Evolutionary conservation across 768 basidiomycete species (phyloP), one percentile per base, ranked within the genome.

Genomic region (Termitomyces sp.): DNA sequence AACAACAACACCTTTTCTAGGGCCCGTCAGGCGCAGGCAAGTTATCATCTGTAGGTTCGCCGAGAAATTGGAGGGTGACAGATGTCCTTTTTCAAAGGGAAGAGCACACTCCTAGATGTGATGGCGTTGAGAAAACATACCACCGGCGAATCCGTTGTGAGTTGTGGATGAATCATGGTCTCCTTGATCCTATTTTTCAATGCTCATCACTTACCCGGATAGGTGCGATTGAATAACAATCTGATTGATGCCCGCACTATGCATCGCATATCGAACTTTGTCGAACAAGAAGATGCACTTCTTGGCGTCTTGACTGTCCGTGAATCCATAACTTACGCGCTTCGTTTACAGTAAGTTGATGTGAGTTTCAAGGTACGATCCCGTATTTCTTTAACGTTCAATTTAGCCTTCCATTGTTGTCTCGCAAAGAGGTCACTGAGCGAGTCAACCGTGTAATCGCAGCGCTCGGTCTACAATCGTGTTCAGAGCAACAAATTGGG

Each of bases 11-110:
- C n/a, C n/a, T n/a, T 15, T 18, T 40, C 41, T 58, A 77, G 76
- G 76, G 76, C 4, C 75, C 76, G 1, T 77, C 76, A 15, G 76
- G 76, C n/a, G 73, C 76, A 58, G 75, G 75, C 71, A 36, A 50
- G 67, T 62, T 48, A 7, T 11, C 40, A 29, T 9, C 36, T 10
- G 13, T n/a, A n/a, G 29, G 7, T 45, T 22, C 20, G 22, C 11
- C 13, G 20, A 38, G n/a, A n/a, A n/a, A 75, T 54, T 52, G 32
- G 25, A n/a, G n/a, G n/a, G n/a, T n/a, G 33, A 53, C n/a, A 51
- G 18, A 12, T 43, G 3, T 22, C 7, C 23, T 7, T 12, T 11
- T 18, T 15, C 25, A 27, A n/a, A n/a, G n/a, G n/a, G n/a, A n/a
- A n/a, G n/a, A n/a, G n/a, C n/a, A n/a, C n/a, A n/a, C n/a, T n/a